Evolutionary conservation across 345 rosid species (phyloP), one percentile per base, ranked within the genome.

Genomic region (Kandelia obovata): DNA sequence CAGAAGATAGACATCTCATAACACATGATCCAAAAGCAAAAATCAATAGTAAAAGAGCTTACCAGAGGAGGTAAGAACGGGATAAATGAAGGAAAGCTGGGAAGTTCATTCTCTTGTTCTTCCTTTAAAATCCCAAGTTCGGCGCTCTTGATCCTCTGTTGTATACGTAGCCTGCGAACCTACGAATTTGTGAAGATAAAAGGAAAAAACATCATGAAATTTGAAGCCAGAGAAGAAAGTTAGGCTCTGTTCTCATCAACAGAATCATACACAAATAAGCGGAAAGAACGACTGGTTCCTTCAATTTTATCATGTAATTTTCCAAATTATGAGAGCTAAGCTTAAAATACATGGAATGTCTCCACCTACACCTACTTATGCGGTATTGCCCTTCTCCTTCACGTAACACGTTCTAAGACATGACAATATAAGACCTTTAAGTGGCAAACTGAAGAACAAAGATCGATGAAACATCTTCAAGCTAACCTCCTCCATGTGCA

Each of bases 31-130:
- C 13, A 19, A 46, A 55, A 59, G 23, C 15, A 73, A 52, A 55
- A 28, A n/a, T n/a, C 21, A 46, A 27, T 68, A 21, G 53, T n/a
- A 19, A 39, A 64, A 65, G 56, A 56, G 59, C 88, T 81, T 37
- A 90, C 98, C 86, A 94, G 71, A 46, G 98, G 97, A 74, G 98
- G 98, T 79, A 94, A 83, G 82, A 94, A 94, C 4, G 98, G 98
- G 53, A 94, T 94, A 79, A 94, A 94, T 1, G 98, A 94, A 31
- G 98, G 97, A 79, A 94, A 94, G 76, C 86, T 81, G 58, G 98
- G 97, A 69, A 94, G 84, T 23, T 94, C 98, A 55, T 75, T 87
- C 75, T 94, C 98, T 73, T 74, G 79, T 65, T 77, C 74, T 10
- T 87, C 92, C 8, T 79, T 66, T 9, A 71, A 64, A 34, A 81